Evolutionary conservation across 1,284 basidiomycete species (phyloP), one percentile per base, ranked within the genome.

Genomic region (Marasmius sp.): DNA sequence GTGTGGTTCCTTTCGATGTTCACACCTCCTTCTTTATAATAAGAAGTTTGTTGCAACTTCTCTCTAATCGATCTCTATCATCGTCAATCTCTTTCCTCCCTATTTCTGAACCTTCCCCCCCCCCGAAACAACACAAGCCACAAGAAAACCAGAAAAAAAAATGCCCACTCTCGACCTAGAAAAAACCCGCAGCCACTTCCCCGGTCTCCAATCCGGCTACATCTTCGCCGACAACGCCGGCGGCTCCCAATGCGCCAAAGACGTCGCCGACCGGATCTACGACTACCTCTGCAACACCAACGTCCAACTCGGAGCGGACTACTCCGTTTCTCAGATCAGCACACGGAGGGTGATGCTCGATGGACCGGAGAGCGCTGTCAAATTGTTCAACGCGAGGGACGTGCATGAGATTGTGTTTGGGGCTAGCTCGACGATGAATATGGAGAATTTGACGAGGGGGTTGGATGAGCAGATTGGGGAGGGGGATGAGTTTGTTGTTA

Each of bases 171-270:
- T 90, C 66, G 81, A 89, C 71, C 73, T 89, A 50, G 68, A 72
- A 14, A 71, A 76, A 65, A 86, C 81, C 49, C 85, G 88, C 62
- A 76, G 81, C 38, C 79, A 81, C 38, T 92, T 92, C 68, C 90
- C 89, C 11, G 76, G 86, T 7, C 76, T 92, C n/a, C 70, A 77
- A 38, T 76, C 79, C 1, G 82, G 82, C 1, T 91, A 81, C 68
- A 81, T 92, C 65, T 93, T 84, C 67, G 90, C 81, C 11, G 91
- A 93, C 74, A 93, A 91, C 67, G 91, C 91, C 0, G 91, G 91
- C 0, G 91, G 91, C 4, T 91, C 88, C 1, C 91, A 93, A 71
- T 81, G 81, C 50, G 71, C 81, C 6, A 71, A 77, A 57, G 74
- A 74, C 61, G 86, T 86, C 45, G 83, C 85, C 52, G 78, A 85